Percentiles rank a stretch among this genome's conserved stretches.
phyloP scores from a whole-genome alignment of 805 yeast species.

The Naumovozyma dairenensis region DNA sequence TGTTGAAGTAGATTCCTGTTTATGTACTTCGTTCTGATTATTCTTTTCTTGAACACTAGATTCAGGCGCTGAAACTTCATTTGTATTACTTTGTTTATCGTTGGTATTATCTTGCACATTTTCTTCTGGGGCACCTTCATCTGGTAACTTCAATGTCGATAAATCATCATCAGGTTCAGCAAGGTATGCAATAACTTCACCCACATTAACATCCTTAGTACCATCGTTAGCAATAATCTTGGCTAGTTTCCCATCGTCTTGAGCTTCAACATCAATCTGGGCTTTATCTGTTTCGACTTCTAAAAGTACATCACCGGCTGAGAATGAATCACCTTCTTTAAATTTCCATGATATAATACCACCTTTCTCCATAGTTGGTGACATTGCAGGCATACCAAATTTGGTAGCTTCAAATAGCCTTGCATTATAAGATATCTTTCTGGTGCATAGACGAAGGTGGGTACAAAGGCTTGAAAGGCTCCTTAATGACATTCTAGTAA shows the following conservation, averaged over 20 bases:
- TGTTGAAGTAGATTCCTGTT: not conserved
- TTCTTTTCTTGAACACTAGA: not conserved
- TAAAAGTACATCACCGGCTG: constrained; percentile 71
- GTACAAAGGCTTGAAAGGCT: too few species aligned
- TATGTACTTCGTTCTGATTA: not conserved
- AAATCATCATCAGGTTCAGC: constrained; percentile 88
- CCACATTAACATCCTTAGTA: constrained; percentile 70
- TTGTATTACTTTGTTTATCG: constrained; percentile 9
- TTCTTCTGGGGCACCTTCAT: constrained; percentile 5
- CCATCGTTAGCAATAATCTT: constrained; percentile 65
- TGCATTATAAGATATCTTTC: too few species aligned
- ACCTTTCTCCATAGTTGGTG: constrained; percentile 97
- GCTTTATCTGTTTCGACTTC: constrained; percentile 88
- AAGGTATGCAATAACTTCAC: constrained; percentile 77
- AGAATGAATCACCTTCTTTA: constrained; percentile 63
- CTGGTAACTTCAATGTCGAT: constrained; percentile 39
- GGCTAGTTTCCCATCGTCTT: constrained; percentile 84
- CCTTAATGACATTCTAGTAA: too few species aligned
- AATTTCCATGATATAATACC: constrained; percentile 86
- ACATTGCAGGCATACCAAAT: constrained; percentile 96
- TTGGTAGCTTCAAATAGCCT: constrained; percentile 27
- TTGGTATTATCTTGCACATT: constrained; percentile 7
- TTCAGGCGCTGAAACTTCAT: not conserved
- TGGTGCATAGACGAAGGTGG: too few species aligned
- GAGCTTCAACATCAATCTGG: constrained; percentile 75